Evolutionary conservation across 2,329 filamentous ascomycete species (phyloP).

Genomic region (Hypoxylon sp.): DNA sequence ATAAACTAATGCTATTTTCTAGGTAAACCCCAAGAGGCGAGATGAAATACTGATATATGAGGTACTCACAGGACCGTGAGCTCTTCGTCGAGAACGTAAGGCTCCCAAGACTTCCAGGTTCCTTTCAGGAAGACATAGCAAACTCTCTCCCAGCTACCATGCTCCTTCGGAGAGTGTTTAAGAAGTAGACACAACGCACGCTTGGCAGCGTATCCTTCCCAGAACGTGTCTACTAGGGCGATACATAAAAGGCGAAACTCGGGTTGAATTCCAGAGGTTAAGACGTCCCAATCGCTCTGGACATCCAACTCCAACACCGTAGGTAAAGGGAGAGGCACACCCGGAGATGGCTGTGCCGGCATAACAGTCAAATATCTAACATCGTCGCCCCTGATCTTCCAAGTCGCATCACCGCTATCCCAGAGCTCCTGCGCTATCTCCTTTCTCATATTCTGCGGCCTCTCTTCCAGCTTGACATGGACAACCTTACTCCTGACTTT

Average conservation of each 20-base stretch:
- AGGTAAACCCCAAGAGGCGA: no score
- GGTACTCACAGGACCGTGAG: slow-evolving; percentile 4
- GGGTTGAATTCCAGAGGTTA: background rate
- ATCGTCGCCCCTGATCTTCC: slow-evolving; percentile 5
- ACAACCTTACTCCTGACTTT: slow-evolving; percentile 8
- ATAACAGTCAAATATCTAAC: slow-evolving; percentile 16
- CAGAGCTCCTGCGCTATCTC: slow-evolving; percentile 15
- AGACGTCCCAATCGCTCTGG: slow-evolving; percentile 24
- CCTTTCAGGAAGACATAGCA: slow-evolving; percentile 19
- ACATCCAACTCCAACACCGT: slow-evolving; percentile 24
- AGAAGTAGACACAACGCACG: slow-evolving; percentile 22
- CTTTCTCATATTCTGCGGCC: slow-evolving; percentile 21
- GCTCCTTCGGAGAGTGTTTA: background rate
- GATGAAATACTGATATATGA: background rate
- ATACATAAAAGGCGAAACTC: slow-evolving; percentile 14
- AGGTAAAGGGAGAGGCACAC: background rate
- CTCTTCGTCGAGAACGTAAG: slow-evolving; percentile 10
- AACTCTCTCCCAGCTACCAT: slow-evolving; percentile 21
- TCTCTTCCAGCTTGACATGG: slow-evolving; percentile 19
- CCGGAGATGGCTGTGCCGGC: background rate
- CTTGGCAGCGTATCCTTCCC: slow-evolving; percentile 8
- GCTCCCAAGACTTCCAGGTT: slow-evolving; percentile 17
- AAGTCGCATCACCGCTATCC: slow-evolving; percentile 20
- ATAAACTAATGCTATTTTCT: no score
- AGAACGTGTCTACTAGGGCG: slow-evolving; percentile 18